phyloP scores from a whole-genome alignment of 768 basidiomycete species.

The Cyathus striatus region DNA sequence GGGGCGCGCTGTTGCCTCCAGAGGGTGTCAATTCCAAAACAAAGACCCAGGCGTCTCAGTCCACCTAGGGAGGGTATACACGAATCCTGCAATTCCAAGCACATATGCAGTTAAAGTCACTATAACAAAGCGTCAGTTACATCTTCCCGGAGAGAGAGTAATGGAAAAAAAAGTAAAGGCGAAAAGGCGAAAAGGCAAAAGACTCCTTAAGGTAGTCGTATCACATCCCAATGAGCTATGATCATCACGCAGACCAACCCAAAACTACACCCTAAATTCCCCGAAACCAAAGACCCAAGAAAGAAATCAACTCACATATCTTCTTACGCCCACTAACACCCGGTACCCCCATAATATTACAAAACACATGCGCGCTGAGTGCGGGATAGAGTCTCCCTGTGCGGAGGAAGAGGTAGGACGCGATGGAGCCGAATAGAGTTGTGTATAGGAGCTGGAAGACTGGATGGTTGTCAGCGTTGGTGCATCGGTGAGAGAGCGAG shows the following conservation, averaged over 20 bases:
- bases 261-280: background rate
- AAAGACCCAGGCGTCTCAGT: slow-evolving; percentile 14
- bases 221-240: background rate
- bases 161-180: slow-evolving; percentile 4
- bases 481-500: background rate
- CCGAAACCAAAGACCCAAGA: background rate
- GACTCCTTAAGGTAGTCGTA: background rate
- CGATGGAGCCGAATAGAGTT: slow-evolving; percentile 87
- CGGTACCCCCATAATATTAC: slow-evolving; percentile 93
- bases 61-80: slow-evolving; percentile 34
- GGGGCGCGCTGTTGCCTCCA: too few species aligned
- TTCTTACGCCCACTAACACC: slow-evolving; percentile 44
- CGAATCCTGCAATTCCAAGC: slow-evolving; percentile 55
- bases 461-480: slow-evolving; percentile 20
- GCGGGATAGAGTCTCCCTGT: slow-evolving; percentile 81
- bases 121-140: slow-evolving; percentile 17
- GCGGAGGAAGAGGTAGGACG: slow-evolving; percentile 79
- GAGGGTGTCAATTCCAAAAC: too few species aligned
- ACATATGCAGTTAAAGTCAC: slow-evolving; percentile 53
- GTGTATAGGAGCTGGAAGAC: slow-evolving; percentile 90
- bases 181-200: slow-evolving; percentile 6
- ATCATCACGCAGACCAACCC: background rate
- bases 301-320: slow-evolving; percentile 35
- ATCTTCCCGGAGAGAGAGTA: background rate
- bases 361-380: slow-evolving; percentile 80